Evolutionary conservation across 2,329 filamentous ascomycete species (phyloP), one percentile per base, ranked within the genome.

Genomic region (Tolypocladium album): DNA sequence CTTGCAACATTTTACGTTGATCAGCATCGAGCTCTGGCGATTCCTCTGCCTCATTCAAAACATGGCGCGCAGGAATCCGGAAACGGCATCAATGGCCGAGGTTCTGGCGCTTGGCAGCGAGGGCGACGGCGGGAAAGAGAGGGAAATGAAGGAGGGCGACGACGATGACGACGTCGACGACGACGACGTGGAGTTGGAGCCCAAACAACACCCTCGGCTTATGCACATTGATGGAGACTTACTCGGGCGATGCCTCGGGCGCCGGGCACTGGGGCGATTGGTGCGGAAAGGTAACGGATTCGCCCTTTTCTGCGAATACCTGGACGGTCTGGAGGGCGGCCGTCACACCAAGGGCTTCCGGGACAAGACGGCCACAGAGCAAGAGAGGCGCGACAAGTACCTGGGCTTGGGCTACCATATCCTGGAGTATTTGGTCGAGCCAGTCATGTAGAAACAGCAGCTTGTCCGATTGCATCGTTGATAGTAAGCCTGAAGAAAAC

Each of bases 11-110:
- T 88, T 97, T 66, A 82, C 82, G 1, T 74, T 92, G 17, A 74
- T 97, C 0, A 76, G 79, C 12, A 67, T 81, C 22, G 72, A 82
- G 2, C 81, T 87, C 9, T 89, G 88, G 83, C 79, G 80, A 8
- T 77, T 96, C 4, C 78, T 97, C 6, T 81, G 82, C 60, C 85
- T 93, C 63, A 69, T 97, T 1, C 87, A 95, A 67, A 87, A 88
- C 61, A 70, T 95, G 56, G 85, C 83, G 36, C 71, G 79, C 55
- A 70, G 73, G 34, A 81, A 79, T 34, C 67, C 71, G 8, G 64
- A 68, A 4, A 71, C 85, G 15, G 84, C 78, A 61, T 80, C 82
- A 13, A 6, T 55, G 36, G 31, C 38, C 4, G 42, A 56, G 2
- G 34, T 53, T 6, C 12, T 8, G 34, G 31, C 39, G 15, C 39